Evolutionary conservation across 1,284 basidiomycete genomes (phyloP), one percentile per base, ranked within the genome.

Genomic region (Boletus sp.): DNA sequence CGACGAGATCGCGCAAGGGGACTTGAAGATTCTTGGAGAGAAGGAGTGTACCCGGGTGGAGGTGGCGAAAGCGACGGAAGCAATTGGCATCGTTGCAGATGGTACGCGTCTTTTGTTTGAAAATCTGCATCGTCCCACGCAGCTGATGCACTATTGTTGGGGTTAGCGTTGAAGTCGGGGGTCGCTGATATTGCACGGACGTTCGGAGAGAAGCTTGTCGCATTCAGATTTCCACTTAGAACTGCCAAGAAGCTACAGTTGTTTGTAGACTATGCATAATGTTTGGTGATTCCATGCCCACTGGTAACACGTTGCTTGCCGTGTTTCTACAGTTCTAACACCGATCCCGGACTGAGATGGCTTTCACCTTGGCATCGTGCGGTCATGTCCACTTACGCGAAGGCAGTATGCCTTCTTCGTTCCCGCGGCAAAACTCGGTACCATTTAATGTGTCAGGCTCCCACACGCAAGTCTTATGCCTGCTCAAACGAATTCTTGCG

Each of bases 171-270:
- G 66, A 89, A 88, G 68, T 83, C 85, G 49, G 88, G 88, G 4
- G 76, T 94, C 9, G 82, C 81, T 37, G 79, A 83, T 49, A 86
- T 95, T 50, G 81, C 87, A 54, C 78, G 83, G 65, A 91, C 88
- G 43, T 95, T 94, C 73, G 88, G 89, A 3, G 83, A 87, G 60
- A 90, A 87, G 69, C 76, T 94, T 53, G 73, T 80, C 6, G 91
- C 90, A 21, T 94, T 93, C 80, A 90, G 83, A 70, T 91, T 94
- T 68, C 87, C 92, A 5, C 84, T 86, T 13, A 74, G 78, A 61
- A 84, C 80, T 19, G 89, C 88, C 11, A 78, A 75, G 62, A 87
- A 87, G 74, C 69, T 94, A 59, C 90, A 93, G 74, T 79, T 78
- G 0, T 90, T 91, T 72, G 79, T 90, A 55, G 89, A 92, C 71